Base-by-base conservation (phyloP, 768 basidiomycete species). In the Leucosporidium creatinivorum region DNA sequence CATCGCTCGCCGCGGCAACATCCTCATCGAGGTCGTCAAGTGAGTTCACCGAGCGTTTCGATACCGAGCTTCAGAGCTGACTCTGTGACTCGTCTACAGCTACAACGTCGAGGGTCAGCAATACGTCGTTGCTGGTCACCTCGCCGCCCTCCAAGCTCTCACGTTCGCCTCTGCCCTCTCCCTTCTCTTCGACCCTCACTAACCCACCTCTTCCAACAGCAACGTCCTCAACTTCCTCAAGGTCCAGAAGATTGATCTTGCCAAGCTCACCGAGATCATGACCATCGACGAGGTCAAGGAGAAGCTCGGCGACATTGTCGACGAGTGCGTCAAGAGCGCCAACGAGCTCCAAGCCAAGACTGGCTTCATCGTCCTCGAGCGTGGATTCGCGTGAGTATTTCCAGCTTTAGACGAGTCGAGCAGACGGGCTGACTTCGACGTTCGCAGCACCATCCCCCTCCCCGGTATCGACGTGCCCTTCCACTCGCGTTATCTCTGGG, bases 401-500 rank as follows among this genome's bases (percentile, higher is more conserved):
- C 0, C 93, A 92, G 25, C 93, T 93, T 66, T 92, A 91, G 51
- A 83, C 94, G 9, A 33, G 31, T 19, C 58, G 63, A 39, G 5
- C 28, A 26, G 5, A 26, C 21, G 5, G 17, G 47, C 39, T 50
- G 28, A 57, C 56, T 9, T 4, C 10, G 25, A 21, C 30, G 5
- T 33, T 26, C 47, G 25, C 66, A 73, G 72, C 58, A 76, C 74
- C 28, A 75, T 75, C 52, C 75, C 74, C 30, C 73, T 75, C 49
- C 91, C 93, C 49, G 94, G 94, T 69, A 97, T 99, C 74, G 96
- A 98, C 75, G 96, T 99, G 1, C 96, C 96, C 6, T 99, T 99
- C 89, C 96, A 99, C 79, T 98, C 96, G 5, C 89, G 93, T 67
- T 99, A 98, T 80, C 84, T 99, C 49, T 99, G 96, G 96, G 93